Conservation (phyloP, 2,329 filamentous ascomycete species). For the Pseudogymnoascus sp. region DNA sequence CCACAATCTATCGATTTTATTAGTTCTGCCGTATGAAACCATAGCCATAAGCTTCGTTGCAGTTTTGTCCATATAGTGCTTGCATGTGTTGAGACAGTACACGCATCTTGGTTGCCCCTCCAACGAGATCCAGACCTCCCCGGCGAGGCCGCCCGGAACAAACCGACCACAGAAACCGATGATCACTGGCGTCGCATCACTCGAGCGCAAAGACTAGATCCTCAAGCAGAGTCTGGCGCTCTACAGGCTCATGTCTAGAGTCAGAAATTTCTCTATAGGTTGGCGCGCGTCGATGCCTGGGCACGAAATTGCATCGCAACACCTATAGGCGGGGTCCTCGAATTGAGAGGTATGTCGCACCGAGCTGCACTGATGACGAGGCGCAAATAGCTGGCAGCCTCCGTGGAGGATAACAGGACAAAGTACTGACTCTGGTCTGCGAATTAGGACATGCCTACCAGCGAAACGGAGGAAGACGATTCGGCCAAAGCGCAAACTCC, state of each 20-base stretch:
- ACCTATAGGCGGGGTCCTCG: not conserved
- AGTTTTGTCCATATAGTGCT: not conserved
- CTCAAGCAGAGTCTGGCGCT: not conserved
- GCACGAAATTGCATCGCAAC: not conserved
- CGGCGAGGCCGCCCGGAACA: not conserved
- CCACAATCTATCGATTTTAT: not conserved
- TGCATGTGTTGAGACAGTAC: not conserved
- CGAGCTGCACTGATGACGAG: not conserved
- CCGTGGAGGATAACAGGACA: not conserved
- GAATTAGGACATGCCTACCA: conserved; percentile 11
- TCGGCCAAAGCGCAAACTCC: conserved; percentile 12
- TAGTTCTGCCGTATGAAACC: not conserved
- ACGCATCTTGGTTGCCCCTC: not conserved
- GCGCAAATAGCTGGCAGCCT: not conserved
- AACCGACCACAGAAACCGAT: conserved; percentile 5
- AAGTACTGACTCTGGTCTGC: not conserved
- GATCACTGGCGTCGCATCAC: not conserved
- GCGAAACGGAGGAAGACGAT: conserved; percentile 7
- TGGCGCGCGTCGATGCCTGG: not conserved
- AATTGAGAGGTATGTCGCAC: conserved; percentile 4
- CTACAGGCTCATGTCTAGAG: conserved; percentile 3
- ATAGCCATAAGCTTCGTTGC: not conserved
- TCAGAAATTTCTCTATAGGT: not conserved
- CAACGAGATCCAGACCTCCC: not conserved
- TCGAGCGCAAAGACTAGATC: not conserved